A percentile compares a stretch with the other conserved stretches of the same genome.
phyloP scores from a whole-genome alignment of 768 basidiomycete species.

The Pleurotus ostreatus region DNA sequence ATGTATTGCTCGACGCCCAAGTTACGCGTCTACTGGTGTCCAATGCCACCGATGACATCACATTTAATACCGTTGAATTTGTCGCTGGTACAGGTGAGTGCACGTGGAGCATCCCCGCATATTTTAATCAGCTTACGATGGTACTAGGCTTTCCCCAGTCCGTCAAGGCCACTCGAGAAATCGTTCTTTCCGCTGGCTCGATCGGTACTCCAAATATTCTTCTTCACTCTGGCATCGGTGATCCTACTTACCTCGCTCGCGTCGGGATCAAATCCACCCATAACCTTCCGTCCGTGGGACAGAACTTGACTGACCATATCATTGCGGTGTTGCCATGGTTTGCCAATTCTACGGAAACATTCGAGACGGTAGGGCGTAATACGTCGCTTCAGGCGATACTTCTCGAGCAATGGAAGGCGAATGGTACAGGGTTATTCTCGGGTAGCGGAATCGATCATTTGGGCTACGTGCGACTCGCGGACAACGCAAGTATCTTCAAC shows the following conservation, averaged over 20 bases:
- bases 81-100: neutral
- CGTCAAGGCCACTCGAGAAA: slow-evolving; percentile 18
- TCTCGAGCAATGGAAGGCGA: slow-evolving; percentile 15
- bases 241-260: neutral
- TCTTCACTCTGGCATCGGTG: slow-evolving; percentile 23
- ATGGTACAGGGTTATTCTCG: slow-evolving; percentile 16
- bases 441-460: slow-evolving; percentile 9
- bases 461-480: slow-evolving; percentile 20
- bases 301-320: slow-evolving; percentile 25
- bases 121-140: neutral
- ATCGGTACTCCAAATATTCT: slow-evolving; percentile 23
- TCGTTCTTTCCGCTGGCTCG: slow-evolving; percentile 26
- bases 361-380: slow-evolving; percentile 11
- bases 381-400: slow-evolving; percentile 8
- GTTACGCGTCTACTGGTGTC: slow-evolving; percentile 12
- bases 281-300: slow-evolving; percentile 18
- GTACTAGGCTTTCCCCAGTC: neutral
- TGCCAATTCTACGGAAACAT: slow-evolving; percentile 14
- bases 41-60: neutral
- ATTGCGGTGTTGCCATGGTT: neutral
- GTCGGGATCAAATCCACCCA: slow-evolving; percentile 14
- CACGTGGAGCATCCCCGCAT: no score
- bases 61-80: slow-evolving; percentile 18
- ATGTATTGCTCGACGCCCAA: slow-evolving; percentile 16
- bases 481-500: slow-evolving; percentile 24